Percentiles rank a stretch among this genome's conserved stretches.
Conservation (phyloP, 2,329 filamentous ascomycete genomes). For the Aureobasidium mangrovei region DNA sequence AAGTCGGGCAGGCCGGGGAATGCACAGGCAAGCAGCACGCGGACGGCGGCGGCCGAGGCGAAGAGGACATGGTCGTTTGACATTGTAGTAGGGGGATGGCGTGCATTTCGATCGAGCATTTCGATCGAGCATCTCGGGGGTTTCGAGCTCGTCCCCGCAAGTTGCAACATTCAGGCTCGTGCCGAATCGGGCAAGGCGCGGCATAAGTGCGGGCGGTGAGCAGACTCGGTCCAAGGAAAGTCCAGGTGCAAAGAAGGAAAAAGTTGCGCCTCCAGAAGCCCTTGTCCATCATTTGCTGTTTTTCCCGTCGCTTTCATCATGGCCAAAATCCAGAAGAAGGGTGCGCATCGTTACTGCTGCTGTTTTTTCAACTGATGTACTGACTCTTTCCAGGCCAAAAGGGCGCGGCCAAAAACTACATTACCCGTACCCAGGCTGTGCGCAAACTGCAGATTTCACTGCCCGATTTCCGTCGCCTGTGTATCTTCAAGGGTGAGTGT, state of each 20-base stretch:
- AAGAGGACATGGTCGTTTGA: constrained; percentile 47
- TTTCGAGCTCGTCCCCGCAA: constrained; percentile 2
- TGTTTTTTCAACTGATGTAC: not conserved
- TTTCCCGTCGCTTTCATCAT: constrained; percentile 33
- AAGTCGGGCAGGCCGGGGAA: constrained; percentile 80
- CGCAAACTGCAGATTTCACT: constrained; percentile 96
- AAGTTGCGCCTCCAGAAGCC: not conserved
- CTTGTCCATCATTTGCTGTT: constrained; percentile 1
- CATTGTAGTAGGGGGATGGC: not conserved
- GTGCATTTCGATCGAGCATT: not conserved
- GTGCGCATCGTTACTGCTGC: constrained; percentile 30
- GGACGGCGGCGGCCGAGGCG: constrained; percentile 64
- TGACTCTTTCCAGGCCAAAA: constrained; percentile 51
- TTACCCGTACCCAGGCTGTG: constrained; percentile 92
- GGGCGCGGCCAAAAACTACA: constrained; percentile 95
- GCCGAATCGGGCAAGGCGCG: not conserved
- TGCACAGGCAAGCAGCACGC: constrained; percentile 67
- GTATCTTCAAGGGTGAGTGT: constrained; percentile 81
- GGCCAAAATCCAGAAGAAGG: constrained; percentile 85
- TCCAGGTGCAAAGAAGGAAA: not conserved
- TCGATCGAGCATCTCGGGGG: not conserved
- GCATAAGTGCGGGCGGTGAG: constrained; percentile 1
- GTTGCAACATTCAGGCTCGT: not conserved
- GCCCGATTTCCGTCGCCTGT: constrained; percentile 93
- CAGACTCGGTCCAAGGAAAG: not conserved